Conservation (phyloP, 306 rosid genomes). For the Crotalaria pallida region DNA sequence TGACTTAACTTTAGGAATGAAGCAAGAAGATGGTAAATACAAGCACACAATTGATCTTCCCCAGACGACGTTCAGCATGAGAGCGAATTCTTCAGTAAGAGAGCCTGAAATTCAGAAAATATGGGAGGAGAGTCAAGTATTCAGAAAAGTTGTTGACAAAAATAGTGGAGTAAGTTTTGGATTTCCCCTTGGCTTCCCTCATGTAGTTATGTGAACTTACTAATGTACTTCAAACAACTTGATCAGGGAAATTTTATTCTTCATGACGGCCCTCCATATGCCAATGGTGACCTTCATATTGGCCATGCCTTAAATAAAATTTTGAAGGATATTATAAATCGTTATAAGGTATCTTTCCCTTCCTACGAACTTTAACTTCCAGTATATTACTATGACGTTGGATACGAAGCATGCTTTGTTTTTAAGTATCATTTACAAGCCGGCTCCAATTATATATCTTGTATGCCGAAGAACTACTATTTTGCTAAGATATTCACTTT, state of each 20-base stretch:
- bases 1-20: slow-evolving; percentile 47
- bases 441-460: background rate
- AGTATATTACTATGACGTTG: background rate
- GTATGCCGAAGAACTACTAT: background rate
- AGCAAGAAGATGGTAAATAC: slow-evolving; percentile 86
- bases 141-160: slow-evolving; percentile 56
- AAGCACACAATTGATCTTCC: slow-evolving; percentile 98
- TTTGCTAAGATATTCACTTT: slow-evolving; percentile 7
- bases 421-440: background rate
- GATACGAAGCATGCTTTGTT: background rate
- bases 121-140: slow-evolving; percentile 89
- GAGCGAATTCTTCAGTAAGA: slow-evolving; percentile 70
- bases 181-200: slow-evolving; percentile 1
- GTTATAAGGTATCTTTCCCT: slow-evolving; percentile 66
- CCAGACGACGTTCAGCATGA: slow-evolving; percentile 84
- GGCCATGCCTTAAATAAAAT: slow-evolving; percentile 95
- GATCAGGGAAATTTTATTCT: slow-evolving; percentile 76
- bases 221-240: slow-evolving; percentile 25
- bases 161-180: slow-evolving; percentile 70
- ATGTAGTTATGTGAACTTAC: slow-evolving; percentile 15
- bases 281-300: slow-evolving; percentile 98
- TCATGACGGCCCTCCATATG: slow-evolving; percentile 98
- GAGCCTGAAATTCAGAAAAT: slow-evolving; percentile 97
- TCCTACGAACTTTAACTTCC: background rate
- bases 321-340: slow-evolving; percentile 92